These are phyloP conservation scores for Magnaporthiopsis rhizophila DNA, from an alignment of 2,329 filamentous ascomycete genomes.

Conservation along the genomic window DNA sequence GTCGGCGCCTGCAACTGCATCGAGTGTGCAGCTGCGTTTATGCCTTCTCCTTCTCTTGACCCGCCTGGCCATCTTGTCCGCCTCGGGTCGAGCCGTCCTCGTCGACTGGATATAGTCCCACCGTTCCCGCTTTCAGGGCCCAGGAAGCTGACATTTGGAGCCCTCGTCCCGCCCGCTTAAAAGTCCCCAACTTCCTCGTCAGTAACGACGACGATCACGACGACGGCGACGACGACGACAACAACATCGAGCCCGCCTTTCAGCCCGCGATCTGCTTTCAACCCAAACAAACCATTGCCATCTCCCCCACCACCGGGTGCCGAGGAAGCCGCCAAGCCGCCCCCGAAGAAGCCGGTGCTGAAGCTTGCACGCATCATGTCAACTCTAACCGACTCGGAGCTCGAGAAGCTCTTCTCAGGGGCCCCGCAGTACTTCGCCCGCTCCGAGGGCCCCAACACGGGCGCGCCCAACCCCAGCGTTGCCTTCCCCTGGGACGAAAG, in stretches of 20 bases:
- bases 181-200: background rate
- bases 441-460: constrained; percentile 50
- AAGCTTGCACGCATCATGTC: constrained; percentile 52
- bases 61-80: background rate
- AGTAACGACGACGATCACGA: background rate
- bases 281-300: constrained; percentile 50
- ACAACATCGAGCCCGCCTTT: constrained; percentile 9
- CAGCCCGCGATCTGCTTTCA: constrained; percentile 29
- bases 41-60: background rate
- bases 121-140: background rate
- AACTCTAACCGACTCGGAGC: constrained; percentile 47
- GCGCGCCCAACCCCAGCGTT: constrained; percentile 53
- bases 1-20: background rate
- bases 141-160: background rate
- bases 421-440: constrained; percentile 64
- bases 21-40: background rate
- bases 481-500: constrained; percentile 61
- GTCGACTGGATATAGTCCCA: background rate
- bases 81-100: background rate
- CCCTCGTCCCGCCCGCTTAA: background rate
- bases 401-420: constrained; percentile 67
- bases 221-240: constrained; percentile 5
- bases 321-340: constrained; percentile 30
- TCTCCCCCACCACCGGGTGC: constrained; percentile 38
- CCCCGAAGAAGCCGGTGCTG: constrained; percentile 33